Evolutionary conservation across 495 filamentous ascomycete genomes (phyloP), one percentile per base, ranked within the genome.

Genomic region (Penicillium canescens): DNA sequence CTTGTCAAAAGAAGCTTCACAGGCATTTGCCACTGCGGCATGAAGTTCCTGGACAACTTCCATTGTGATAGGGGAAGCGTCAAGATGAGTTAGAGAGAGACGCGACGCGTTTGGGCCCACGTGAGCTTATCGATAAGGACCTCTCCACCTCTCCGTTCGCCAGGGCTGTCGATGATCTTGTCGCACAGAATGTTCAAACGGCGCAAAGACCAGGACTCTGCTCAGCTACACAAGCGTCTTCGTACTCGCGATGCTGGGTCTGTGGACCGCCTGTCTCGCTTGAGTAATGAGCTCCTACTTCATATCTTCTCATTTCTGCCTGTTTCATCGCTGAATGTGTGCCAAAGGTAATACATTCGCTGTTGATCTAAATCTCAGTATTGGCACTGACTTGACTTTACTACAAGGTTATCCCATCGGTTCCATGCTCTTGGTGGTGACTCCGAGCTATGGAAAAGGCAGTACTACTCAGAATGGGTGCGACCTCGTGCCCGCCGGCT

Each of bases 391-490:
- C 8, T 20, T 63, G 11, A 63, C 26, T 6, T 55, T 16, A 1
- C 45, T 20, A 50, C 3, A 50, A 90, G 87, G 42, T 70, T 95
- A 23, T 96, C 91, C n/a, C 85, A 73, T 40, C 88, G 85, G 37
- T 90, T 96, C 61, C 78, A 86, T 59, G 72, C 70, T n/a, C 76
- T 98, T 12, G 79, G 89, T 14, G 79, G 79, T 54, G 94, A 98
- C 71, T 86, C 87, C 10, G 90, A 96, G 65, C 73, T 98, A 43
- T 98, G 94, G 94, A 96, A 93, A 71, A 78, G 81, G 8, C 78
- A 88, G 31, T 98, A 96, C 73, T 96, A 96, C 73, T 79, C 84
- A 31, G 85, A 87, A 55, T 98, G 96, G 72, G 92, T 98, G 9
- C 81, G 87, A 44, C 93, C 92, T 43, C 82, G 91, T 65, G 88